Evolutionary conservation across 257 asterid species (phyloP), one percentile per base, ranked within the genome.

Genomic region (Haberlea rhodopensis): DNA sequence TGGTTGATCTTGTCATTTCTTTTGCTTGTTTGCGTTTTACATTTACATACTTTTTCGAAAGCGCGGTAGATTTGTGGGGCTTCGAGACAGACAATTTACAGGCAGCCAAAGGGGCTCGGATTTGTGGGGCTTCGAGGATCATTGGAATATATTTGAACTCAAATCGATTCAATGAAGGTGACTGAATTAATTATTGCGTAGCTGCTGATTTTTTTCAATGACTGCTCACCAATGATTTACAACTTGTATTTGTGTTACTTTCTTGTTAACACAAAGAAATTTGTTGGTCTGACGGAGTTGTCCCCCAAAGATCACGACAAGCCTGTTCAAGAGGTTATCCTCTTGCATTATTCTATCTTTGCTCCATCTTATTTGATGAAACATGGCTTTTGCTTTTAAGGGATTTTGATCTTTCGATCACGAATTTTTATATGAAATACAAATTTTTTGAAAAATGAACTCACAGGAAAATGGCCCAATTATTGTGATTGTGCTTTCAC

Each of bases 51-150:
- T n/a, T n/a, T n/a, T n/a, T n/a, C n/a, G n/a, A n/a, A n/a, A n/a
- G n/a, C n/a, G n/a, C n/a, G n/a, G n/a, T n/a, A n/a, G n/a, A n/a
- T n/a, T n/a, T n/a, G n/a, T n/a, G n/a, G n/a, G n/a, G n/a, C n/a
- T n/a, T n/a, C n/a, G n/a, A n/a, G n/a, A n/a, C n/a, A n/a, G n/a
- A n/a, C n/a, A n/a, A n/a, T 69, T 18, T 62, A 43, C 75, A 90
- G 95, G 97, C 96, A 68, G 97, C 97, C 43, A 95, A 90, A 82
- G 95, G 97, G 29, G 97, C 97, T 66, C 80, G 95, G 23, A 26
- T 90, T 6, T 57, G 90, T 16, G 95, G 97, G 62, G 95, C 97
- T 53, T 74, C 97, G 3, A 79, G 95, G 72, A 79, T 90, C 60
- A 87, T 90, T 6, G 96, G 97, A 5, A 40, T 90, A 24, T 96